These are phyloP conservation scores for Chaetoceros tenuissimus DNA, from an alignment of 108 stramenopile species.

Conservation along the genomic window DNA sequence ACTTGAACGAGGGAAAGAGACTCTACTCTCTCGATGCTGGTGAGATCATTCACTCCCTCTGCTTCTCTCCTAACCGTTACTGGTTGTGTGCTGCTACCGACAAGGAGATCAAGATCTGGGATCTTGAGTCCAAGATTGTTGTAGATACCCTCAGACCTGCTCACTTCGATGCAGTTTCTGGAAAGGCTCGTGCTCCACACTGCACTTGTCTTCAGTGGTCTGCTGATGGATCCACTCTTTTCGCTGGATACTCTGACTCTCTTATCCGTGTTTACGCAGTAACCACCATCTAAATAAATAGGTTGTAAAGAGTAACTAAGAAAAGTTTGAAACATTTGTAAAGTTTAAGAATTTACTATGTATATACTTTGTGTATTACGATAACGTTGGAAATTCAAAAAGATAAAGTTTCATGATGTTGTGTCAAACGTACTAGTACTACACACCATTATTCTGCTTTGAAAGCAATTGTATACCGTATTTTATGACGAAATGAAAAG, in stretches of 20 bases:
- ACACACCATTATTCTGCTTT: no score
- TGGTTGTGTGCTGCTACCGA: constrained; percentile 99
- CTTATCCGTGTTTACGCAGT: constrained; percentile 91
- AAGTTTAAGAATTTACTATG: no score
- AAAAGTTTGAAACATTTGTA: background rate
- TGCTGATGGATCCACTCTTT: constrained; percentile 93
- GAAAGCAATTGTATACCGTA: no score
- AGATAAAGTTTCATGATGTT: no score
- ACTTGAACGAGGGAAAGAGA: constrained; percentile 99
- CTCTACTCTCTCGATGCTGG: constrained; percentile 98
- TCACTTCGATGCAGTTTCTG: constrained; percentile 40
- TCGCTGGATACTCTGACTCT: constrained; percentile 96
- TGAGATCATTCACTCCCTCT: constrained; percentile 96
- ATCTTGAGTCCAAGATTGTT: constrained; percentile 95
- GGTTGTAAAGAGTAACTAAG: background rate
- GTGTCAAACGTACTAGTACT: no score
- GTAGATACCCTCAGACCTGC: constrained; percentile 94
- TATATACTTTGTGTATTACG: no score
- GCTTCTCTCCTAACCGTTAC: constrained; percentile 99
- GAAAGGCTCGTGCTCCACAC: constrained; percentile 67
- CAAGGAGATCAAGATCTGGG: constrained; percentile 99
- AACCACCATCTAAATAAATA: constrained; percentile 32
- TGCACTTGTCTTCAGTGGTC: constrained; percentile 98
- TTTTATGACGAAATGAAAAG: no score
- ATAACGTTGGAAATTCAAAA: no score